phyloP scores from a whole-genome alignment of 768 basidiomycete species.

The Fomitopsis serialis region DNA sequence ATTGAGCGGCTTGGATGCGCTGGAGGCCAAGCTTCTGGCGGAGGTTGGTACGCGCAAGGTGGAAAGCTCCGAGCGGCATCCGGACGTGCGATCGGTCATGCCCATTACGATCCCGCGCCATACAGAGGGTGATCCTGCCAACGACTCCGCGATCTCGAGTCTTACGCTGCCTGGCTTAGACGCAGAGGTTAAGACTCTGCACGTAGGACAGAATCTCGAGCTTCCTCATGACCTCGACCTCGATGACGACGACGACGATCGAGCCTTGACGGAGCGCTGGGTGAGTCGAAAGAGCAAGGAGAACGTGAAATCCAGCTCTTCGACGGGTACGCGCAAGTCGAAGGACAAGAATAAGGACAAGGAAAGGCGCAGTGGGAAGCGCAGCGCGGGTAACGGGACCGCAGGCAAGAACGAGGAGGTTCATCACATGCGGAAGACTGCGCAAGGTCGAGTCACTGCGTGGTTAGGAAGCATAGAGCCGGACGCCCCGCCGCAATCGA shows the following conservation, averaged over 20 bases:
- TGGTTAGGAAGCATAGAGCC: slow-evolving; percentile 70
- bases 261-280: slow-evolving; percentile 1
- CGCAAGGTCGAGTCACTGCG: slow-evolving; percentile 70
- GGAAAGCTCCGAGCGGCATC: slow-evolving; percentile 21
- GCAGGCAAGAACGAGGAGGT: slow-evolving; percentile 32
- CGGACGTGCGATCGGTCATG: slow-evolving; percentile 33
- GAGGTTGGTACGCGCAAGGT: slow-evolving; percentile 66
- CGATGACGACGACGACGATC: slow-evolving; percentile 2
- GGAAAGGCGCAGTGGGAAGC: slow-evolving; percentile 21
- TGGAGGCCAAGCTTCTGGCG: slow-evolving; percentile 61
- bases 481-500: slow-evolving; percentile 44
- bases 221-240: slow-evolving; percentile 6
- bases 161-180: slow-evolving; percentile 33
- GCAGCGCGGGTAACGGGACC: slow-evolving; percentile 10
- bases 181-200: slow-evolving; percentile 15
- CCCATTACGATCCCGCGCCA: slow-evolving; percentile 34
- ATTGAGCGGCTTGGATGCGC: slow-evolving; percentile 59
- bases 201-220: slow-evolving; percentile 3
- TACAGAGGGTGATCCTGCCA: slow-evolving; percentile 22
- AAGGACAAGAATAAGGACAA: slow-evolving; percentile 18
- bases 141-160: slow-evolving; percentile 45
- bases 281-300: slow-evolving; percentile 9
- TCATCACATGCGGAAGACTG: slow-evolving; percentile 36
- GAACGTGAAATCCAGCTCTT: slow-evolving; percentile 2
- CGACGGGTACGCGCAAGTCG: slow-evolving; percentile 3